Evolutionary conservation across 2,329 filamentous ascomycete genomes (phyloP).

Genomic region (Hymenoscyphus linearis): DNA sequence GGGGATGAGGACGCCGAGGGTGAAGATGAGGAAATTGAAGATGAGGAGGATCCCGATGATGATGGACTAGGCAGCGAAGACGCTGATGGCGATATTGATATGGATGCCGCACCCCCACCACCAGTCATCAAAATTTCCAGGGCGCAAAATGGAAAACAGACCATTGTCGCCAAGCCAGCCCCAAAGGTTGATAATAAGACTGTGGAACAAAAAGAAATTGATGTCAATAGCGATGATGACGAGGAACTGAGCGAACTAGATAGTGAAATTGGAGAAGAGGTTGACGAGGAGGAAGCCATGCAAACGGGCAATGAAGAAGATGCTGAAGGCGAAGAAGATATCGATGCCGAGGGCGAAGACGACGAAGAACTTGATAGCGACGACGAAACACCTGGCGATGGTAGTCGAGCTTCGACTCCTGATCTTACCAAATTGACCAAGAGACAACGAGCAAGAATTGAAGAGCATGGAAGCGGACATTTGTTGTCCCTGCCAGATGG

Average conservation of each 20-base stretch:
- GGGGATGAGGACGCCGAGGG: conserved; percentile 34
- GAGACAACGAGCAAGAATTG: conserved; percentile 56
- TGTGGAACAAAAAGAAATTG: conserved; percentile 30
- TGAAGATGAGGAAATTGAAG: conserved; percentile 32
- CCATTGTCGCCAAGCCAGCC: conserved; percentile 25
- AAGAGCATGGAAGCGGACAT: conserved; percentile 42
- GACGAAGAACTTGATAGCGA: conserved; percentile 35
- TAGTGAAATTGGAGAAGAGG: conserved; percentile 38
- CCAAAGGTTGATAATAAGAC: conserved; percentile 19
- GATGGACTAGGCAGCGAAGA: conserved; percentile 40
- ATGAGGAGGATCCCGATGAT: conserved; percentile 34
- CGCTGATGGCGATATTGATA: conserved; percentile 38
- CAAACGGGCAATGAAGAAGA: conserved; percentile 34
- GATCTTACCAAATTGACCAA: conserved; percentile 64
- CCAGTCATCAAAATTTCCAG: conserved; percentile 31
- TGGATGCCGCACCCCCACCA: conserved; percentile 29
- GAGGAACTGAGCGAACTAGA: conserved; percentile 33
- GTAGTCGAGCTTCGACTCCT: conserved; percentile 52
- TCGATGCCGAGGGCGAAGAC: conserved; percentile 35
- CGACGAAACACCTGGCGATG: conserved; percentile 39
- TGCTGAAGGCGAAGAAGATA: conserved; percentile 42
- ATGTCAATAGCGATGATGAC: conserved; percentile 31
- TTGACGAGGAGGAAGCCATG: conserved; percentile 45
- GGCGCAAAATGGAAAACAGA: conserved; percentile 22
- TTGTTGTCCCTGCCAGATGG: conserved; percentile 41